phyloP scores from a whole-genome alignment of 1,139 yeast genomes.

The Yamadazyma atlantica region DNA sequence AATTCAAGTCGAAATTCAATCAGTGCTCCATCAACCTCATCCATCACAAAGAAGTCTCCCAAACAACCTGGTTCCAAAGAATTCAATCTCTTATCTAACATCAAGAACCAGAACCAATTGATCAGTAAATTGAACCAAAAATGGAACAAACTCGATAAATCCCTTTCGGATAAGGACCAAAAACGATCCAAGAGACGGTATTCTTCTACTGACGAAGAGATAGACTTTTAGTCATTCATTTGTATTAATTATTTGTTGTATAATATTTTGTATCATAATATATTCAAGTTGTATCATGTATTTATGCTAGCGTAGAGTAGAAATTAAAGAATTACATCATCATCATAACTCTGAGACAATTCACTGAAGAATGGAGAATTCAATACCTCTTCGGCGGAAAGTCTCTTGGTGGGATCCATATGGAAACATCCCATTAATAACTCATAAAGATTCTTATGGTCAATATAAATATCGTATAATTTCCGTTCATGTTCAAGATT shows the following conservation, averaged over 20 bases:
- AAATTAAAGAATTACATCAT: constrained; percentile 33
- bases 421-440: constrained; percentile 54
- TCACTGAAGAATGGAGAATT: constrained; percentile 55
- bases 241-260: constrained; percentile 5
- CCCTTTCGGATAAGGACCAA: not conserved
- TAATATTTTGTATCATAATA: constrained; percentile 2
- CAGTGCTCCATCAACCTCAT: constrained; percentile 2
- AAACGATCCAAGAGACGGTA: constrained; percentile 13
- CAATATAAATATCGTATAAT: constrained; percentile 37
- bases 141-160: constrained; percentile 29
- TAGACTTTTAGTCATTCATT: constrained; percentile 1
- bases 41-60: constrained; percentile 6
- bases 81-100: constrained; percentile 11
- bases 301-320: not conserved
- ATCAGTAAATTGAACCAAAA: constrained; percentile 36
- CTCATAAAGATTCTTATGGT: constrained; percentile 49
- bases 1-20: not conserved
- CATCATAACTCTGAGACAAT: constrained; percentile 31
- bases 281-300: not conserved
- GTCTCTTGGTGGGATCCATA: constrained; percentile 56
- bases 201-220: constrained; percentile 12
- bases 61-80: no score
- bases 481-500: constrained; percentile 20
- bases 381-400: constrained; percentile 56
- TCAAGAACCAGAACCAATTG: constrained; percentile 31